Base-by-base conservation (phyloP, 2,329 filamentous ascomycete genomes). In the Clarireedia monteithiana region DNA sequence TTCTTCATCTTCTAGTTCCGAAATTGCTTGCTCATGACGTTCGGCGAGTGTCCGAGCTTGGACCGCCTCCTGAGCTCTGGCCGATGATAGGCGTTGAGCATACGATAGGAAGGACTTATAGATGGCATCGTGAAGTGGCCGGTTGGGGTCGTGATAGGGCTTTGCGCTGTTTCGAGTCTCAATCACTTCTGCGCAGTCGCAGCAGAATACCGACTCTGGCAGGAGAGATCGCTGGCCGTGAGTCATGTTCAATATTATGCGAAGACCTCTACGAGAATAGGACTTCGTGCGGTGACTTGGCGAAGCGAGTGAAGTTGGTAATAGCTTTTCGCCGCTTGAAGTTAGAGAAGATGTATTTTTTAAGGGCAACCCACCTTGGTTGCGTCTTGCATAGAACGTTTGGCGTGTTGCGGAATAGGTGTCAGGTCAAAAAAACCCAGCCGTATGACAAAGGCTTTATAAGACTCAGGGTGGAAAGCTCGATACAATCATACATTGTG, bases 31-130 rank as follows among this genome's bases (percentile, higher is more conserved):
- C 39, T 34, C 44, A 30, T 48, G 44, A 40, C 20, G 4, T 39
- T 49, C 45, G n/a, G 24, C 42, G 24, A 26, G 30, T 36, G 49
- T 24, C 4, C 10, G 34, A 49, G 30, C 42, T 49, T 17, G 51
- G 34, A n/a, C 17, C 24, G 30, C 17, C 12, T 54, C 34, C 30
- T 42, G 53, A 20, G 39, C 6, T 23, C 27, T 44, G 20, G 17
- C 20, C 27, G 20, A 44, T 20, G 51, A 49, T 23, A 54, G 27
- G 27, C 55, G 51, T 9, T 34, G 14, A 27, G 47, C 26, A 17
- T 55, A 57, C 15, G 36, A 30, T n/a, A 54, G 26, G 50, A 57
- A 57, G 6, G 55, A 57, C 6, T 54, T 36, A 20, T 55, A 50
- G 17, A 57, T 49, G 2, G 45, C 39, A n/a, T 57, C 23, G 47